Percentiles rank a stretch among this genome's conserved stretches.
Conservation (phyloP, 768 basidiomycete genomes). For the Pholiota molesta region DNA sequence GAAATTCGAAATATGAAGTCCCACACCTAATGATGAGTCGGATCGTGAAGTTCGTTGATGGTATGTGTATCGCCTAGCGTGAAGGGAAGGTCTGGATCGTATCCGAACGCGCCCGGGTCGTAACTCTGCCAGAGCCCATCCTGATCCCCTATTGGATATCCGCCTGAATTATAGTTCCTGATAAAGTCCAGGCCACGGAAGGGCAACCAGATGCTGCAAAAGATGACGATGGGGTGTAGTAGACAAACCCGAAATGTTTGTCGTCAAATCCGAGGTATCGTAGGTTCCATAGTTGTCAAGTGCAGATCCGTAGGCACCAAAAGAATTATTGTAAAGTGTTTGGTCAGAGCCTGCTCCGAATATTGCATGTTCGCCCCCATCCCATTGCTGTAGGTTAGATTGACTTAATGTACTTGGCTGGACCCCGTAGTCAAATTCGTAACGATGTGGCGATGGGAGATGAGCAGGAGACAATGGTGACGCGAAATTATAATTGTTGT, state of each 20-base stretch:
- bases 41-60: conserved; percentile 37
- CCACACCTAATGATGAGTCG: conserved; percentile 14
- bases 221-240: conserved; percentile 63
- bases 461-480: conserved; percentile 56
- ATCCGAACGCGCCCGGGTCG: conserved; percentile 73
- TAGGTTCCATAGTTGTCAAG: conserved; percentile 44
- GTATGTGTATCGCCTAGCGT: conserved; percentile 46
- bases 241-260: conserved; percentile 45
- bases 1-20: conserved; percentile 9
- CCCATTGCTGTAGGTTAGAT: conserved; percentile 47
- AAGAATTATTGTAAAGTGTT: conserved; percentile 46
- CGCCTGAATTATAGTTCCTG: conserved; percentile 69
- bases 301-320: conserved; percentile 40
- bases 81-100: conserved; percentile 80
- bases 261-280: conserved; percentile 42
- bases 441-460: conserved; percentile 54
- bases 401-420: conserved; percentile 42
- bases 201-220: conserved; percentile 78
- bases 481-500: conserved; percentile 46
- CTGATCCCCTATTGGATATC: conserved; percentile 49
- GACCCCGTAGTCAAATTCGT: conserved; percentile 58
- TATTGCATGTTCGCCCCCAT: conserved; percentile 35
- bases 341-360: conserved; percentile 41
- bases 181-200: conserved; percentile 86
- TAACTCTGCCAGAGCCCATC: conserved; percentile 64